Evolutionary conservation across 495 filamentous ascomycete species (phyloP).

Genomic region (Amniculicola lignicola): DNA sequence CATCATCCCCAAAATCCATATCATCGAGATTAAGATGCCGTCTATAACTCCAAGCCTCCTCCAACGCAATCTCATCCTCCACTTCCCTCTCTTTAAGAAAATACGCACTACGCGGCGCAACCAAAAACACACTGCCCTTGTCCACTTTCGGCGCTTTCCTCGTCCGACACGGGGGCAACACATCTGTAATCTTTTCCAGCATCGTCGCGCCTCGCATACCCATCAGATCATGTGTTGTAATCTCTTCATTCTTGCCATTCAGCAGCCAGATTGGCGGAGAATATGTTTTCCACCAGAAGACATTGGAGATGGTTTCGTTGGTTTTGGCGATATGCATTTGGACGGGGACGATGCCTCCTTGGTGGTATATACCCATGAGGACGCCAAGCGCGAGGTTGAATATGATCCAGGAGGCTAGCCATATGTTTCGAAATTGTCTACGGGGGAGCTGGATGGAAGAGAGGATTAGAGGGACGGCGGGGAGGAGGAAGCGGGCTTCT

Average conservation of each 20-base stretch:
- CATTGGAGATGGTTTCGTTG: conserved; percentile 54
- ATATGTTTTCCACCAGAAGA: conserved; percentile 98
- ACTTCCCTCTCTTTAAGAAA: conserved; percentile 50
- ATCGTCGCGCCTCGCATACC: conserved; percentile 63
- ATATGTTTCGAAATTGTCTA: conserved; percentile 48
- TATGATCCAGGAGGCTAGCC: conserved; percentile 68
- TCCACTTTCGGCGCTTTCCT: conserved; percentile 28
- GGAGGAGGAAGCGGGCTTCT: conserved; percentile 90
- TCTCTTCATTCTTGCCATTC: conserved; percentile 62
- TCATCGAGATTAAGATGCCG: conserved; percentile 89
- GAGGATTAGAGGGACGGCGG: conserved; percentile 81
- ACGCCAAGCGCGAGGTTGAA: conserved; percentile 79
- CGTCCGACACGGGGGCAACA: conserved; percentile 44
- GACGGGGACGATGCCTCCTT: conserved; percentile 83
- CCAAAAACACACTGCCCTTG: conserved; percentile 35
- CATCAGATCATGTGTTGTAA: conserved; percentile 80
- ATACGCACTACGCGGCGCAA: conserved; percentile 57
- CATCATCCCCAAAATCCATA: conserved; percentile 83
- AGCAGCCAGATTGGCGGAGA: conserved; percentile 89
- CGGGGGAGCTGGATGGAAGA: conserved; percentile 71
- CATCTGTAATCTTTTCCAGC: conserved; percentile 54
- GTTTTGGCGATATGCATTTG: conserved; percentile 54
- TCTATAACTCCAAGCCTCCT: conserved; percentile 66
- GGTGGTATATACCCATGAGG: conserved; percentile 90
- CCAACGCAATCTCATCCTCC: conserved; percentile 51